These are phyloP conservation scores for Mangifera indica DNA, from an alignment of 345 rosid genomes.

Conservation along the genomic window DNA sequence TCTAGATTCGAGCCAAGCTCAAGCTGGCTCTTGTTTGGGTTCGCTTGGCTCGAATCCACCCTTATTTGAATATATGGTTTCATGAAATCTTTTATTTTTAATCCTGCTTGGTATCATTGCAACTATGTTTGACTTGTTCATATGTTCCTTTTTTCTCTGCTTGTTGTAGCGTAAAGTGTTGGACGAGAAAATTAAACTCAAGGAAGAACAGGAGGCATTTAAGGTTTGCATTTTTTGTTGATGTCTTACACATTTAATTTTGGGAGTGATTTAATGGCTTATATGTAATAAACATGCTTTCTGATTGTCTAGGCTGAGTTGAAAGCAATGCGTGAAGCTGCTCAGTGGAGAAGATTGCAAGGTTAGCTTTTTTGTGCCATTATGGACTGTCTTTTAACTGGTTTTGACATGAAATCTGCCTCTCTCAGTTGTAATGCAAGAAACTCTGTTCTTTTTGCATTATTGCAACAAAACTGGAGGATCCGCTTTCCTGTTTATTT, in stretches of 20 bases:
- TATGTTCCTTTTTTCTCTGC: not conserved
- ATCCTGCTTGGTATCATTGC: no score
- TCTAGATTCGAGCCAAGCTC: no score
- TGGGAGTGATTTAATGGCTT: constrained; percentile 13
- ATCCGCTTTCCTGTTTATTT: not conserved
- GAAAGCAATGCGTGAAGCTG: constrained; percentile 88
- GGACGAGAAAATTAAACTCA: constrained; percentile 85
- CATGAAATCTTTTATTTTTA: no score
- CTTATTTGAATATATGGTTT: no score
- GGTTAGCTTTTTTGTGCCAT: constrained; percentile 40
- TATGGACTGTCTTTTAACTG: not conserved
- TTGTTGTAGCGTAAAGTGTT: constrained; percentile 66
- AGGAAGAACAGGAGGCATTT: constrained; percentile 84
- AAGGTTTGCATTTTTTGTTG: constrained; percentile 52
- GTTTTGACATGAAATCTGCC: not conserved
- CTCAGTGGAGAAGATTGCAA: constrained; percentile 90
- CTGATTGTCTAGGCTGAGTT: constrained; percentile 50
- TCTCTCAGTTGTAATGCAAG: not conserved
- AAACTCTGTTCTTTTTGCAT: not conserved
- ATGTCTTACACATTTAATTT: constrained; percentile 9
- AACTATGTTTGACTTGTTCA: not conserved
- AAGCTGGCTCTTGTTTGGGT: no score
- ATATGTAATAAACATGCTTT: constrained; percentile 8
- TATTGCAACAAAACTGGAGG: not conserved
- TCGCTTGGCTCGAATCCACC: no score